Conservation (phyloP, 2,329 filamentous ascomycete species). For the Fusarium luffae region DNA sequence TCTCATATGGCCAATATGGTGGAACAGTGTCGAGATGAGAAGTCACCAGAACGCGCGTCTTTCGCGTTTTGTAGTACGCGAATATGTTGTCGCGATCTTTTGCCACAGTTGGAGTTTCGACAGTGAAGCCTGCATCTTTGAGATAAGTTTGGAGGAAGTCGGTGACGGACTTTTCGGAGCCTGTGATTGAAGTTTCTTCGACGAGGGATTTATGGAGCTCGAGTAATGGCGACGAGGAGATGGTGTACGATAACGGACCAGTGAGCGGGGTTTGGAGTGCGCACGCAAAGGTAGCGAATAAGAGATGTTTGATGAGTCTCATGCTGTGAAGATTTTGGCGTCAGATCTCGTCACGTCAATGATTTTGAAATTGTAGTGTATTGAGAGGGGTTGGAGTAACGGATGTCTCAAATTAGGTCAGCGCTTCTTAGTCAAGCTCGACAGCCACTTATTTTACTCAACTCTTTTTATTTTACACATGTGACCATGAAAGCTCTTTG, state of each 20-base stretch:
- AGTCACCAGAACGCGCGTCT: neutral
- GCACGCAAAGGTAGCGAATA: neutral
- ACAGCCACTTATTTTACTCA: neutral
- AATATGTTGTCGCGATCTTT: neutral
- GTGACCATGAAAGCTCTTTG: neutral
- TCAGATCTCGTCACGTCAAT: neutral
- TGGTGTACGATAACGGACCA: neutral
- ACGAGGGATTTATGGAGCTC: slow-evolving; percentile 3
- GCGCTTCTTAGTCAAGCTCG: neutral
- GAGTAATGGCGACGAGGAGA: neutral
- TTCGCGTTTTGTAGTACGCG: slow-evolving; percentile 1
- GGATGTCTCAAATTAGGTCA: slow-evolving; percentile 1
- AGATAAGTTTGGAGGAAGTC: slow-evolving; percentile 8
- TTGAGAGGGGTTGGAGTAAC: neutral
- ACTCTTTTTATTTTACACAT: neutral
- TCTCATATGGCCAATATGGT: neutral
- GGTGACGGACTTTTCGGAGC: neutral
- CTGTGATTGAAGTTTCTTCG: neutral
- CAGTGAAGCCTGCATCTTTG: neutral
- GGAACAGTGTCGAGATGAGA: neutral
- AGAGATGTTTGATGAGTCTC: neutral
- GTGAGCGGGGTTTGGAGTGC: neutral
- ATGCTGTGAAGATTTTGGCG: neutral
- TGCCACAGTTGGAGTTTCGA: neutral
- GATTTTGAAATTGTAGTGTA: too few species aligned